Percentiles rank a stretch among this genome's conserved stretches.
Evolutionary conservation across 441 rosid genomes (phyloP).

Genomic region (Eugenia klotzschiana): DNA sequence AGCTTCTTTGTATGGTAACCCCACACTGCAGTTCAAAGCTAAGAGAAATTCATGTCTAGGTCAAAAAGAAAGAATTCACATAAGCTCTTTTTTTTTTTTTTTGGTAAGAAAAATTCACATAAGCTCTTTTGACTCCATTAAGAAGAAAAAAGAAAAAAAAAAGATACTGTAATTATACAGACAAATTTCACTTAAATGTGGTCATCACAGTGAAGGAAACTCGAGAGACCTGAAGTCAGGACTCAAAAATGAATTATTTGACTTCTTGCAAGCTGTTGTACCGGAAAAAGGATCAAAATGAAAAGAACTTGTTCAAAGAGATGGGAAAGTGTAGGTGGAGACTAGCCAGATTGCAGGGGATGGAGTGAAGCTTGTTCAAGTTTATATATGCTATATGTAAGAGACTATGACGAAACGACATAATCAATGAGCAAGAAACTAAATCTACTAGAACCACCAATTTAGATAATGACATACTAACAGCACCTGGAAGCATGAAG

Average conservation of each 20-base stretch:
- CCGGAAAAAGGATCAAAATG: background rate
- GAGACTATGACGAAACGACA: background rate
- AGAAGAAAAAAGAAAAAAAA: too few relatives aligned
- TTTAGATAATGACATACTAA: background rate
- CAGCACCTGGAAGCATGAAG: background rate
- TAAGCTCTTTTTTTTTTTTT: too few relatives aligned
- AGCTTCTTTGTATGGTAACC: conserved; percentile 52
- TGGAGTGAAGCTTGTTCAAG: background rate
- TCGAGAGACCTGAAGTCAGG: background rate
- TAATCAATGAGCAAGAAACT: background rate
- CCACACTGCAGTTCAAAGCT: conserved; percentile 20
- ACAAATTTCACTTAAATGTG: background rate
- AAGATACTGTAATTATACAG: background rate
- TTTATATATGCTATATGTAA: background rate
- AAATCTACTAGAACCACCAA: background rate
- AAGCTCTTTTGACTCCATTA: background rate
- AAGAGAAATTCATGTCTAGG: background rate
- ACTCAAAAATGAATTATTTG: background rate
- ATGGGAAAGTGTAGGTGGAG: background rate
- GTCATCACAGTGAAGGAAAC: background rate
- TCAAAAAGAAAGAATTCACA: background rate
- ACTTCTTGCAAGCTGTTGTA: background rate
- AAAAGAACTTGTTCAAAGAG: background rate
- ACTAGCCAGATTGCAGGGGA: background rate
- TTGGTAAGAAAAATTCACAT: background rate